Percentiles rank a stretch among this genome's conserved stretches.
These are phyloP conservation scores for Pythium diclinum DNA, from an alignment of 352 stramenopile species.

Conservation along the genomic window DNA sequence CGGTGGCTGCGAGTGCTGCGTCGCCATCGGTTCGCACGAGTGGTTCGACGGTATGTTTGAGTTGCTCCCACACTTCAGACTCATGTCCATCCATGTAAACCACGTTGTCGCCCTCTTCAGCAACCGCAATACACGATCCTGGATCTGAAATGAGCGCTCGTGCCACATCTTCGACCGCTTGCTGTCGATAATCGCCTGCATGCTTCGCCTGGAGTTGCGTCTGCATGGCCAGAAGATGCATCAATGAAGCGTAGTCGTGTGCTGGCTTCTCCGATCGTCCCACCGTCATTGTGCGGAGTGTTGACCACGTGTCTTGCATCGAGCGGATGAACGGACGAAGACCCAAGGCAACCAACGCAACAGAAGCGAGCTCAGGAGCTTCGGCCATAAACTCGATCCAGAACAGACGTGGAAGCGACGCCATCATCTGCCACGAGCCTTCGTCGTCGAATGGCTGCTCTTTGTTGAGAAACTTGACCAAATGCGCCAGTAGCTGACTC, in stretches of 20 bases:
- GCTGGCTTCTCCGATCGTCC: not conserved
- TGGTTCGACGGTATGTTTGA: not conserved
- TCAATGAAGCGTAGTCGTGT: not conserved
- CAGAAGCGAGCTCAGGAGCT: conserved; percentile 30
- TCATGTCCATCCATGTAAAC: not conserved
- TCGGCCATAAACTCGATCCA: conserved; percentile 41
- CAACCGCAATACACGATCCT: not conserved
- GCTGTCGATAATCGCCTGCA: not conserved
- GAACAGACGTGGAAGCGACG: conserved; percentile 38
- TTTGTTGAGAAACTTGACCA: conserved; percentile 38
- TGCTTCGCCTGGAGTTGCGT: not conserved
- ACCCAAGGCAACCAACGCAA: conserved; percentile 34
- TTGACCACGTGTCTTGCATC: conserved; percentile 31
- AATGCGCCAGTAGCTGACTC: conserved; percentile 30
- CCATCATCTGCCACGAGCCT: conserved; percentile 41
- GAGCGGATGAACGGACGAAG: conserved; percentile 31
- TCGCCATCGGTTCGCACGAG: not conserved
- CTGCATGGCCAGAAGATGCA: not conserved
- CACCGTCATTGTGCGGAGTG: not conserved
- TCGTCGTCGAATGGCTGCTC: conserved; percentile 42
- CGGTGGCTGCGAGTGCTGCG: not conserved
- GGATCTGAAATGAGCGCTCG: not conserved
- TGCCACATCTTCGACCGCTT: not conserved
- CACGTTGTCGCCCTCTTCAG: not conserved
- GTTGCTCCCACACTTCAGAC: not conserved